These are phyloP conservation scores for Lactarius vividus DNA, from an alignment of 768 basidiomycete species.

Conservation along the genomic window DNA sequence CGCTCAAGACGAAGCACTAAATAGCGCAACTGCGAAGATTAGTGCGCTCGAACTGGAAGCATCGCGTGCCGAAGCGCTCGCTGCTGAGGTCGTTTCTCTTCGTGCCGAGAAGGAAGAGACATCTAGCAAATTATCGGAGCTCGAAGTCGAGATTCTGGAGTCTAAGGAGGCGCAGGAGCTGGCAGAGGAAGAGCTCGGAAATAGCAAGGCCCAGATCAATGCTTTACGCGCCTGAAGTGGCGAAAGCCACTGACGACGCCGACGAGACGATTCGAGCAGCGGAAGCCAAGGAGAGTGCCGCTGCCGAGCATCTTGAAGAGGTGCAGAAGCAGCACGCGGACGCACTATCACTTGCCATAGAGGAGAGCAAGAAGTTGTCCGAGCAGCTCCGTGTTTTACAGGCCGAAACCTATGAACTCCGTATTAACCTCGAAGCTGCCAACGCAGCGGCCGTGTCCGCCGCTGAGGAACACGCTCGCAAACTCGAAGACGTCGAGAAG, in stretches of 20 bases:
- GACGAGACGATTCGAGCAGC: constrained; percentile 49
- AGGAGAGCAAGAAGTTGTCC: constrained; percentile 34
- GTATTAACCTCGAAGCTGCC: constrained; percentile 45
- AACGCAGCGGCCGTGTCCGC: constrained; percentile 45
- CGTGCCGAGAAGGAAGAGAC: constrained; percentile 69
- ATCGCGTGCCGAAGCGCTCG: constrained; percentile 43
- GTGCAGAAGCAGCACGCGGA: constrained; percentile 44
- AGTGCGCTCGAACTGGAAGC: constrained; percentile 47
- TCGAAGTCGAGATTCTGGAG: constrained; percentile 80
- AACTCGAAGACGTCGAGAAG: constrained; percentile 53
- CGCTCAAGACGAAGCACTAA: constrained; percentile 48
- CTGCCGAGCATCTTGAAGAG: constrained; percentile 40
- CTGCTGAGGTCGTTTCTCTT: constrained; percentile 49
- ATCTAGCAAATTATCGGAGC: constrained; percentile 68
- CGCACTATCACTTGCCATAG: constrained; percentile 44
- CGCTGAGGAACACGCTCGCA: constrained; percentile 45
- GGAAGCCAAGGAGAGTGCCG: constrained; percentile 47
- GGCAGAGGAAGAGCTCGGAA: constrained; percentile 56
- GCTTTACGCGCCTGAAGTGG: constrained; percentile 53
- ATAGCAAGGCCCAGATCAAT: constrained; percentile 46
- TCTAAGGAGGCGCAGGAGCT: constrained; percentile 66
- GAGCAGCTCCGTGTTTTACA: constrained; percentile 32
- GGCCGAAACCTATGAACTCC: constrained; percentile 41
- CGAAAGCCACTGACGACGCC: constrained; percentile 46
- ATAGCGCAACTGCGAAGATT: constrained; percentile 47